Evolutionary conservation across 2,329 filamentous ascomycete species (phyloP), one percentile per base, ranked within the genome.

Genomic region (Huntiella decipiens): DNA sequence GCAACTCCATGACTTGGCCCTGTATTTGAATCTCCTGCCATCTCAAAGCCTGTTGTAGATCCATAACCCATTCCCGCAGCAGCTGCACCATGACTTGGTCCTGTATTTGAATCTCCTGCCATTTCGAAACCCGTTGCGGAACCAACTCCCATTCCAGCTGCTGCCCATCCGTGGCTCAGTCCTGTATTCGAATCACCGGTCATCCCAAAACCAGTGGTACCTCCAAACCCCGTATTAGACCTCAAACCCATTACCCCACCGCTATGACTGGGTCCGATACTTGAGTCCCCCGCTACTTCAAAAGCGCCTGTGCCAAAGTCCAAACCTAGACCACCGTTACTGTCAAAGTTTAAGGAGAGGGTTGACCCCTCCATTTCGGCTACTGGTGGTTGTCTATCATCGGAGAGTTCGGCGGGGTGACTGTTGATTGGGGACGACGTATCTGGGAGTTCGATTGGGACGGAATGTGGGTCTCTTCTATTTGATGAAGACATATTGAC

Each of bases 21-120:
- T 17, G 11, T 28, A 41, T 31, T 41, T n/a, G 8, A 22, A 12
- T 41, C 39, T 3, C 39, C 39, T n/a, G 39, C 39, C 19, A 41
- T 13, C 12, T 11, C 39, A 41, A 41, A 41, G 10, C 39, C 22
- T 15, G 13, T 38, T 11, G 37, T 38, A 16, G 33, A 33, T 4
- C 43, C 36, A 39, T 33, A 38, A 5, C 35, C 45, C 17, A 46
- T 42, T n/a, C 45, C 45, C 11, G 32, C 32, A 31, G 19, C 42
- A 5, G 40, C 19, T 15, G 33, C 15, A 3, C 43, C 44, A 36
- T 40, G 32, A n/a, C 37, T 35, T 10, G 35, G 33, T 4, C 43
- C 43, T 4, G 43, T 37, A 10, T 31, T 44, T 8, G 33, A 37
- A 22, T 42, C 12, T 31, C 39, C 39, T 13, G 17, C 43, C 34